Percentiles rank a stretch among this genome's conserved stretches.
These are phyloP conservation scores for Backusella psychrophila DNA, from an alignment of 192 early-diverging fungal genomes.

Conservation along the genomic window DNA sequence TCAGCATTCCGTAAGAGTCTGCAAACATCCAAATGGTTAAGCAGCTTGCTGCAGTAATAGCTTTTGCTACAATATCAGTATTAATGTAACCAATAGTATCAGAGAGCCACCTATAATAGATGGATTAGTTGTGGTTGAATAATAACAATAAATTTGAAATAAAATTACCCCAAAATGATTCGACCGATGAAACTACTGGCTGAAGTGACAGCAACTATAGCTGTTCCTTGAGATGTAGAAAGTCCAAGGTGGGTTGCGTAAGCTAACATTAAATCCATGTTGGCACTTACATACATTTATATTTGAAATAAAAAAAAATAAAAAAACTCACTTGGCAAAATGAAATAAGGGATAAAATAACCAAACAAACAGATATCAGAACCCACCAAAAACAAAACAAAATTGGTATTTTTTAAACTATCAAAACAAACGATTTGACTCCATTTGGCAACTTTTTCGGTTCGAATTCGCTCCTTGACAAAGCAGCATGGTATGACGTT, in stretches of 20 bases:
- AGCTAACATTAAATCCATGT: neutral
- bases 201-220: slow-evolving; percentile 14
- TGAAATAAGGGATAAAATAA: slow-evolving; percentile 31
- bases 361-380: slow-evolving; percentile 17
- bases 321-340: slow-evolving; percentile 19
- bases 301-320: neutral
- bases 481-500: neutral
- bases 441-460: neutral
- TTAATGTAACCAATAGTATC: slow-evolving; percentile 29
- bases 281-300: neutral
- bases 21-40: slow-evolving; percentile 33
- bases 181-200: slow-evolving; percentile 26
- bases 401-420: slow-evolving; percentile 18
- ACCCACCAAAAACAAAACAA: slow-evolving; percentile 18
- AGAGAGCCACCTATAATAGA: neutral
- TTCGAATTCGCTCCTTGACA: slow-evolving; percentile 12
- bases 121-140: neutral
- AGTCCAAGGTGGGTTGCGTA: slow-evolving; percentile 26
- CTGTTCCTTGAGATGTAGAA: slow-evolving; percentile 14
- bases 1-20: slow-evolving; percentile 13
- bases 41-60: slow-evolving; percentile 9
- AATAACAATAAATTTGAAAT: neutral
- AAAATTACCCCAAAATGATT: slow-evolving; percentile 12
- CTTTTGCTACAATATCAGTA: slow-evolving; percentile 19
- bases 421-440: slow-evolving; percentile 15